Base-by-base conservation (phyloP, 768 basidiomycete genomes). In the Rhodotorula graminis region DNA sequence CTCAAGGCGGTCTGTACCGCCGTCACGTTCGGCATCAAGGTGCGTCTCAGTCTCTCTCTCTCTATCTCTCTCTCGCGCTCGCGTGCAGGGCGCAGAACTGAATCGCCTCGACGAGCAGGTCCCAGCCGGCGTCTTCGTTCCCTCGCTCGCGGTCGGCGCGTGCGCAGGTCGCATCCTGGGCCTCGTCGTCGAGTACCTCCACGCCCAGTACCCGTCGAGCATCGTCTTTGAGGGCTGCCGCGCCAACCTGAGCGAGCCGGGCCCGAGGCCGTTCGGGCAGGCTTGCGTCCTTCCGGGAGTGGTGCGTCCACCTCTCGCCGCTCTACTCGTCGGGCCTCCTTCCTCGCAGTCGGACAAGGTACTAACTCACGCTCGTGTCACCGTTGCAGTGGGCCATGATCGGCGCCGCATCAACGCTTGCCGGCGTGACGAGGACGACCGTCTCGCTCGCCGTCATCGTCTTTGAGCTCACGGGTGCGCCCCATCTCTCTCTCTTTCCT, bases 361-460 rank as follows among this genome's bases (percentile, higher is more conserved):
- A 19, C 27, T 61, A 42, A 50, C 15, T 31, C 31, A 29, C 3
- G 57, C 12, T 4, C 1, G 44, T 29, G 19, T 40, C 47, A n/a
- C n/a, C n/a, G n/a, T n/a, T n/a, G 1, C 33, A 79, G 47, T 80
- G 76, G 69, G 78, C 78, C 16, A 80, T 81, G 76, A 78, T 85
- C 29, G 96, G 96, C 46, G 96, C 96, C 1, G 95, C 93, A 3
- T 93, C 93, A 0, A 85, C 93, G 0, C 84, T 99, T 59, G 93
- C 93, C 42, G 95, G 96, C n/a, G 94, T 97, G 25, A 97, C 95
- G 64, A 84, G 92, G 49, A 93, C 91, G 33, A 93, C 92, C 0
- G 90, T 98, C 37, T 94, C 93, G 0, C 85, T 97, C 67, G 93
- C 93, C 8, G 96, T 98, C 63, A 99, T 98, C 81, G 92, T 90